Evolutionary conservation across 2,329 filamentous ascomycete species (phyloP).

Genomic region (Huntiella omanensis): DNA sequence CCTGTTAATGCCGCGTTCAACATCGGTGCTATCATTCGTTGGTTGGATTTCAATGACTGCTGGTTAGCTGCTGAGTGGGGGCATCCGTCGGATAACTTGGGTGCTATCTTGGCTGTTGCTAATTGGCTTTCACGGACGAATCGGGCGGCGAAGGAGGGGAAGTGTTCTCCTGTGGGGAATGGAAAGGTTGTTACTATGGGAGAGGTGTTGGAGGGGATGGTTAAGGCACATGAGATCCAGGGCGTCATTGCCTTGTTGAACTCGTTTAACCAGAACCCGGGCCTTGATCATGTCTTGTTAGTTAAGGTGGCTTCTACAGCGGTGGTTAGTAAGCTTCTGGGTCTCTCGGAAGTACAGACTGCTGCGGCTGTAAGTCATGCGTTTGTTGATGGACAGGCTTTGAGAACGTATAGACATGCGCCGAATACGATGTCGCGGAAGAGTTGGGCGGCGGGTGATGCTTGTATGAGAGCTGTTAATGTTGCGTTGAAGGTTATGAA

Average conservation of each 20-base stretch:
- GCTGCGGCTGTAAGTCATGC: conserved; percentile 92
- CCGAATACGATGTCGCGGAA: conserved; percentile 99
- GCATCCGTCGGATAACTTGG: conserved; percentile 93
- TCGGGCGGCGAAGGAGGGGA: conserved; percentile 59
- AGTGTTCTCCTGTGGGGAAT: conserved; percentile 71
- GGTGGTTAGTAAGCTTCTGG: conserved; percentile 88
- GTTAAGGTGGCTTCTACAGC: conserved; percentile 95
- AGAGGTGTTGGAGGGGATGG: conserved; percentile 91
- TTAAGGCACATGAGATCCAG: conserved; percentile 98
- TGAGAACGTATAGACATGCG: conserved; percentile 91
- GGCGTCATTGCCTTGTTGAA: conserved; percentile 92
- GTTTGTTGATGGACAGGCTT: conserved; percentile 88
- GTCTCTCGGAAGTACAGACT: conserved; percentile 74
- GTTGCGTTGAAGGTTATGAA: conserved; percentile 77
- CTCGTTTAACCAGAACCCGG: conserved; percentile 88
- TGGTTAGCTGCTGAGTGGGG: conserved; percentile 99
- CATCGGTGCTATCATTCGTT: conserved; percentile 96
- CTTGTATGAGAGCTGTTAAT: conserved; percentile 88
- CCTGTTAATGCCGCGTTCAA: conserved; percentile 95
- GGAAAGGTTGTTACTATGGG: conserved; percentile 76
- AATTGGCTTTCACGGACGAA: conserved; percentile 95
- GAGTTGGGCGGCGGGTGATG: conserved; percentile 96
- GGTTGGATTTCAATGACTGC: conserved; percentile 99
- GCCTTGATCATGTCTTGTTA: conserved; percentile 89
- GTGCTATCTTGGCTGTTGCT: conserved; percentile 86